Evolutionary conservation across 208 protist genomes (phyloP), one percentile per base, ranked within the genome.

Genomic region (Phytomonas sp.): DNA sequence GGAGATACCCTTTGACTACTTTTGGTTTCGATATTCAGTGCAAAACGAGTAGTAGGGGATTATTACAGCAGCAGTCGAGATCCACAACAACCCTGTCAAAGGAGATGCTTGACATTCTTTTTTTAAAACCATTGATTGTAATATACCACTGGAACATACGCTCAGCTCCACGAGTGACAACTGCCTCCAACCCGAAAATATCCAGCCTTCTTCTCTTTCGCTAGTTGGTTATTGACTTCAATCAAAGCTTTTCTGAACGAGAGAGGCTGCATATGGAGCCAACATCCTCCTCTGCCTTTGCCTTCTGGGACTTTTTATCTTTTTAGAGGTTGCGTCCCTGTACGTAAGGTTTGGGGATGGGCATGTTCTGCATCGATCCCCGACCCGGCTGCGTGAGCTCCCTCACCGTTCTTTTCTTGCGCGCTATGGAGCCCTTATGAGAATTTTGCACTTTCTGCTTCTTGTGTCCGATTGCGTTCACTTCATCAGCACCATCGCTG

Each of bases 301-400:
- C 23, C 60, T 29, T 11, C 31, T 4, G 29, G 8, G 60, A 34
- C 60, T 13, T 51, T 51, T 51, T 20, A 13, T 15, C 33, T 23
- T 30, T 3, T 68, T 76, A 89, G 26, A 90, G 66, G 8, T 60
- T 62, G 13, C 87, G 80, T 31, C 88, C 88, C 60, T 82, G 75
- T 4, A 96, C 88, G 70, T 96, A 96, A 5, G 90, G 90, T 66
- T 87, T 77, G 0, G 85, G 84, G n/a, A 96, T 82, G 8, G 78
- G 86, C 69, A 85, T 80, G 67, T 92, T 96, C 32, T 92, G 84
- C 77, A 83, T 79, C 32, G 87, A 92, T 31, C 90, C 90, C 11
- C 85, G 78, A 3, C 90, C 90, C 26, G 91, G 70, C 46, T 91
- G 70, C 30, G 74, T 82, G 56, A 81, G 79, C 23, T 83, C 80